Base-by-base conservation (phyloP, 2,329 filamentous ascomycete genomes). In the Microdochium trichocladiopsis region DNA sequence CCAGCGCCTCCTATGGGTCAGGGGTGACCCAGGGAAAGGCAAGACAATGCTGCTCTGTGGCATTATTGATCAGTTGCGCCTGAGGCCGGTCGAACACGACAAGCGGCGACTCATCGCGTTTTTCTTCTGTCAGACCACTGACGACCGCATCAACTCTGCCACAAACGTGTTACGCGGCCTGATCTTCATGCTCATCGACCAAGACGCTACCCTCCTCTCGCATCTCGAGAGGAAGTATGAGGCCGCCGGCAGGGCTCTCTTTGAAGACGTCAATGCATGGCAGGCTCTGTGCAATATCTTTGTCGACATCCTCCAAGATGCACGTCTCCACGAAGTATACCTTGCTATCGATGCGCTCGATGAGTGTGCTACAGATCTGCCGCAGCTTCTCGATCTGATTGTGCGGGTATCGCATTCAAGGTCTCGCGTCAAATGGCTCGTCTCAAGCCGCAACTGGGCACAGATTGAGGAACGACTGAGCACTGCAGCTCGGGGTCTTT, bases 391-490 rank as follows among this genome's bases (percentile, higher is more conserved):
- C 5, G 25, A 43, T 12, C 59, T 51, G 37, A 45, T 53, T n/a
- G 25, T 51, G 22, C 14, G 21, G 1, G 48, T 37, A 28, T 45
- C 47, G 24, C 53, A 16, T 58, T 68, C 2, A 78, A 73, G 76
- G 71, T 68, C 52, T 78, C 16, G 53, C 73, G 0, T 72, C 72
- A 75, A n/a, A n/a, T n/a, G n/a, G n/a, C n/a, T n/a, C n/a, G n/a
- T n/a, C n/a, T n/a, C n/a, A n/a, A n/a, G n/a, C 50, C 74, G 75
- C 3, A 74, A 75, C 24, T 62, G 55, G 60, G 57, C 53, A 0
- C 56, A 60, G 0, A 74, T 78, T 45, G 61, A 73, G 50, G 53
- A 65, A 24, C 36, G 50, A 1, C 55, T 76, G 4, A n/a, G 21
- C 57, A 2, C 64, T 53, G 28, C 52, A 74, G 1, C 53, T 53